A percentile compares a stretch with the other conserved stretches of the same genome.
Evolutionary conservation across 345 rosid species (phyloP).

Genomic region (Salix dunnii): DNA sequence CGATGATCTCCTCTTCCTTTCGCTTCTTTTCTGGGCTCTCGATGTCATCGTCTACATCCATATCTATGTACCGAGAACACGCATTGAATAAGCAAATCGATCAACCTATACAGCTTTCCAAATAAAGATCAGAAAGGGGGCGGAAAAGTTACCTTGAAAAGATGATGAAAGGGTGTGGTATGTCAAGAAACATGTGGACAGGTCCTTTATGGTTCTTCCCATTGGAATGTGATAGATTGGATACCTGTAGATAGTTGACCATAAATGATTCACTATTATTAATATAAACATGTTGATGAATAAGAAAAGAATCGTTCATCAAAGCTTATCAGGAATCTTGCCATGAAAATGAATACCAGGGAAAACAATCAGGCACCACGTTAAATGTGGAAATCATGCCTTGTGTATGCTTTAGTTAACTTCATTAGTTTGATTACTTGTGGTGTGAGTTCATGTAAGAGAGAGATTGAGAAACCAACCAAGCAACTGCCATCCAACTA

Average conservation of each 20-base stretch:
- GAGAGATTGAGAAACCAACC: slow-evolving; percentile 42
- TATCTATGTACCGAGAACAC: slow-evolving; percentile 34
- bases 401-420: not conserved
- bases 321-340: not conserved
- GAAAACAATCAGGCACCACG: not conserved
- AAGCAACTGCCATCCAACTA: slow-evolving; percentile 98
- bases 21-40: slow-evolving; percentile 42
- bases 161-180: slow-evolving; percentile 97
- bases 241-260: slow-evolving; percentile 46
- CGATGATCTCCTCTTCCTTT: slow-evolving; percentile 61
- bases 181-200: slow-evolving; percentile 91
- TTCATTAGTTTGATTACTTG: slow-evolving; percentile 3
- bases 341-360: not conserved
- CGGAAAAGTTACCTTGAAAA: slow-evolving; percentile 63
- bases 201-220: slow-evolving; percentile 97
- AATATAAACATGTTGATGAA: not conserved
- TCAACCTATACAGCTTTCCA: too few species aligned
- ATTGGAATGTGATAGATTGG: slow-evolving; percentile 98
- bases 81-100: not conserved
- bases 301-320: not conserved
- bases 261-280: not conserved
- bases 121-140: not conserved
- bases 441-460: not conserved
- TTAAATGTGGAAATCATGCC: slow-evolving; percentile 1
- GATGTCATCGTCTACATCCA: slow-evolving; percentile 65